Evolutionary conservation across 306 rosid genomes (phyloP).

Genomic region (Sechiopsis laciniata): DNA sequence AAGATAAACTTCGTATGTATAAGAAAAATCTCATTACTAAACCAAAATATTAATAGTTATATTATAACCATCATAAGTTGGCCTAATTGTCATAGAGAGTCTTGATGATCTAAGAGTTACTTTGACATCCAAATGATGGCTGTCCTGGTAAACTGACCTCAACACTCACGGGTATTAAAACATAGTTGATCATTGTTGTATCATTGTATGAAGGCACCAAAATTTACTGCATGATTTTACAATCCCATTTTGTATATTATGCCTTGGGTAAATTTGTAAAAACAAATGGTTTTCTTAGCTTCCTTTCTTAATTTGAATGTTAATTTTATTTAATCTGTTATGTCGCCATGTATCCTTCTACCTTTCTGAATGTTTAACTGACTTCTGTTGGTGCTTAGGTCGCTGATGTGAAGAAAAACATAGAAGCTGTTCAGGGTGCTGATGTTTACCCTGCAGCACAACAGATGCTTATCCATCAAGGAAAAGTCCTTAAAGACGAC

Average conservation of each 20-base stretch:
- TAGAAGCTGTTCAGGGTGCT: constrained; percentile 68
- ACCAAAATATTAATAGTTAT: too few species aligned
- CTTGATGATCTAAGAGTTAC: too few species aligned
- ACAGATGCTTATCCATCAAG: constrained; percentile 93
- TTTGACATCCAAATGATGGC: too few species aligned
- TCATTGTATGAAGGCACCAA: background rate
- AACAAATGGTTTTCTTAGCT: background rate
- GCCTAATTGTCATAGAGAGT: too few species aligned
- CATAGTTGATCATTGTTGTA: background rate
- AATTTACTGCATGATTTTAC: background rate
- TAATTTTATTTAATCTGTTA: background rate
- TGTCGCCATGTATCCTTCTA: background rate
- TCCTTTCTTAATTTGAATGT: too few species aligned
- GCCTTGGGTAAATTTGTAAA: background rate
- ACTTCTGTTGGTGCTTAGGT: constrained; percentile 38
- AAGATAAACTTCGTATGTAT: background rate
- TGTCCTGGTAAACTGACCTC: background rate
- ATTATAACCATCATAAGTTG: too few species aligned
- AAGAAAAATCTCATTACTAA: background rate
- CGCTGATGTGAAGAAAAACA: constrained; percentile 70
- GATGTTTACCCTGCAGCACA: constrained; percentile 78
- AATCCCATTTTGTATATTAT: background rate
- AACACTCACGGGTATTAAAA: background rate
- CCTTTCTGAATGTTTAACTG: background rate
- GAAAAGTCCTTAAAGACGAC: constrained; percentile 78